These are phyloP conservation scores for Pichia cactophila DNA, from an alignment of 1,139 yeast species.

Conservation along the genomic window DNA sequence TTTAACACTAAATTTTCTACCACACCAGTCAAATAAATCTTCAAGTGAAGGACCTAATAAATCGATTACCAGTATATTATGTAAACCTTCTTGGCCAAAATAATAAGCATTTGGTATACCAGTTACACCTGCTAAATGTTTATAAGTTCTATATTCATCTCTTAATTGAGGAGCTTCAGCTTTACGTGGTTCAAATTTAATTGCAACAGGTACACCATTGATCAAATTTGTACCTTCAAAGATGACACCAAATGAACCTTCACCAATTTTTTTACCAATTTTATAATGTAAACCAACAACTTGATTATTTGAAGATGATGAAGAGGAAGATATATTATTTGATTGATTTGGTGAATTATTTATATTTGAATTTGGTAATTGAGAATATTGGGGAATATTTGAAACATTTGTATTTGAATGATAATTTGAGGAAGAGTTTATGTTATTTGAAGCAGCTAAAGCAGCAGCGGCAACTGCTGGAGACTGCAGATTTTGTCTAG, in stretches of 20 bases:
- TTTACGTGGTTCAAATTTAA: constrained; percentile 72
- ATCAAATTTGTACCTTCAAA: constrained; percentile 74
- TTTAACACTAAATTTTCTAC: constrained; percentile 77
- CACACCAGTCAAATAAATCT: constrained; percentile 98
- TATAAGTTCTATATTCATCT: constrained; percentile 70
- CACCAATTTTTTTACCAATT: constrained; percentile 78
- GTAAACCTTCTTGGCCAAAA: constrained; percentile 96
- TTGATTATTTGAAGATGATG: constrained; percentile 29
- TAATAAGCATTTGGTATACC: constrained; percentile 73
- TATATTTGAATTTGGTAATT: background rate
- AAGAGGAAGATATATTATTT: background rate
- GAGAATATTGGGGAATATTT: constrained; percentile 23
- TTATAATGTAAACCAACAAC: constrained; percentile 76
- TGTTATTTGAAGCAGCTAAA: constrained; percentile 24
- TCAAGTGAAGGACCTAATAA: constrained; percentile 92
- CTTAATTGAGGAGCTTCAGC: constrained; percentile 76
- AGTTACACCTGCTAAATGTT: constrained; percentile 50
- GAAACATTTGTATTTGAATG: constrained; percentile 21
- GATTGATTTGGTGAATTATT: constrained; percentile 10
- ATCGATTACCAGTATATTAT: constrained; percentile 87
- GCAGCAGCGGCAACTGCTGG: constrained; percentile 28
- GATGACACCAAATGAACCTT: constrained; percentile 77
- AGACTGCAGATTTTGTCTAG: constrained; percentile 22
- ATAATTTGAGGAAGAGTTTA: constrained; percentile 13
- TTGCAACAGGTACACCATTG: constrained; percentile 70